Conservation (phyloP, 164 flowering plant species). For the Warburgia ugandensis region DNA sequence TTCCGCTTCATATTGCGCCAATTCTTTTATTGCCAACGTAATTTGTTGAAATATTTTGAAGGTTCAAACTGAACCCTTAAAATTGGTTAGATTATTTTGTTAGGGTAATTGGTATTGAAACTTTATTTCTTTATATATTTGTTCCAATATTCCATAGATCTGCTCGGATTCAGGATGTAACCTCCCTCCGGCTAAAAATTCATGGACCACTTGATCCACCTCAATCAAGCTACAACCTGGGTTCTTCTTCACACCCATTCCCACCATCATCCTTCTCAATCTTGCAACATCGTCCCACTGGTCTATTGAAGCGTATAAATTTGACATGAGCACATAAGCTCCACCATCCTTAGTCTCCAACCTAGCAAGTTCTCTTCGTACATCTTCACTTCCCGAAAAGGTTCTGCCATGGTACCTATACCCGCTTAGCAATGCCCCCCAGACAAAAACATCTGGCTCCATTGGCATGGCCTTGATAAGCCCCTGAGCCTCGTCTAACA, state of each 20-base stretch:
- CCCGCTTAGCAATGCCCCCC: slow-evolving; percentile 13
- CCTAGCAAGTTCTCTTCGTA: slow-evolving; percentile 1
- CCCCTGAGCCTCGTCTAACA: slow-evolving; percentile 11
- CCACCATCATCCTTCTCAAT: slow-evolving; percentile 10
- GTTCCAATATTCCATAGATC: slow-evolving; percentile 9
- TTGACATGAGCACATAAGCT: slow-evolving; percentile 10
- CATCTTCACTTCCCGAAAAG: not conserved
- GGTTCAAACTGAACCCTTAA: too few species aligned
- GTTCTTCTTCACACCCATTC: slow-evolving; percentile 14
- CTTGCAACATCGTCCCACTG: slow-evolving; percentile 12
- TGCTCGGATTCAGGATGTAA: slow-evolving; percentile 3
- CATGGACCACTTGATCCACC: slow-evolving; percentile 13
- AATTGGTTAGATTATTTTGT: too few species aligned
- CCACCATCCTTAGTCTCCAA: slow-evolving; percentile 5
- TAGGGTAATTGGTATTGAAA: not conserved
- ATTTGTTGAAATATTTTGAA: too few species aligned
- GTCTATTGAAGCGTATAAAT: slow-evolving; percentile 11
- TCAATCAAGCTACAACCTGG: slow-evolving; percentile 21
- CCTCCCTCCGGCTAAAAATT: slow-evolving; percentile 15
- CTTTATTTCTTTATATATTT: slow-evolving; percentile 2
- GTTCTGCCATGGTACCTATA: slow-evolving; percentile 6
- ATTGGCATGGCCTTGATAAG: slow-evolving; percentile 14
- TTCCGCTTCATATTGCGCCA: too few species aligned
- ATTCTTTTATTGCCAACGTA: too few species aligned
- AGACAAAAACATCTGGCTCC: slow-evolving; percentile 11